Evolutionary conservation across 73 alveolate species (phyloP).

Genomic region (Symbiodinium natans): DNA sequence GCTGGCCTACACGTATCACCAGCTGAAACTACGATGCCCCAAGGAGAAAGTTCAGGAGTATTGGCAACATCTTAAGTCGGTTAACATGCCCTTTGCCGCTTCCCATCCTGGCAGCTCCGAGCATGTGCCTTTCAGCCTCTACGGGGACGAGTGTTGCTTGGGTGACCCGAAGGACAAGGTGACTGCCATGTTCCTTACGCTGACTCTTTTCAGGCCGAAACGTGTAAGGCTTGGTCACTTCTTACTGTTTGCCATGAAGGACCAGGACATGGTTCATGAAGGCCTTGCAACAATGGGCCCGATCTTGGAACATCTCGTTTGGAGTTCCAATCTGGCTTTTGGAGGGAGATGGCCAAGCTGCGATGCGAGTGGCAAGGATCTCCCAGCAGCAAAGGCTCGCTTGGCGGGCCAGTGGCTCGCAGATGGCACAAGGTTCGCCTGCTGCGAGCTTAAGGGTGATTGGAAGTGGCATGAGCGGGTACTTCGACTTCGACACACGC

Average conservation of each 20-base stretch:
- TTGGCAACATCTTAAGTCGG: background rate
- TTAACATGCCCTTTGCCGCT: background rate
- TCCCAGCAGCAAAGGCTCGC: background rate
- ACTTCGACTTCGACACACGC: background rate
- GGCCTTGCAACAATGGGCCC: background rate
- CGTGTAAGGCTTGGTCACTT: background rate
- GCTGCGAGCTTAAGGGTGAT: background rate
- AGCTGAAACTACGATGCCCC: background rate
- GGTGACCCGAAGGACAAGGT: constrained; percentile 5
- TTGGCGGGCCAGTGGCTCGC: background rate
- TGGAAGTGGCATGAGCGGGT: background rate
- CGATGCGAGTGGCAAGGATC: background rate
- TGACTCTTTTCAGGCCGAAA: background rate
- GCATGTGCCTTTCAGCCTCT: background rate
- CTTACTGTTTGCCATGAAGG: background rate
- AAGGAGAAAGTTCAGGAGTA: background rate
- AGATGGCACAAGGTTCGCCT: background rate
- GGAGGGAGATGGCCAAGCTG: background rate
- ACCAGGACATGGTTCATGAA: background rate
- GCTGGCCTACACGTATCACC: background rate
- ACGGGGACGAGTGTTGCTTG: background rate
- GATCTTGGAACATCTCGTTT: background rate
- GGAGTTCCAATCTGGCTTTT: background rate
- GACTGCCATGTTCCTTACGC: background rate
- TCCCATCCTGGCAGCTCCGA: background rate